Evolutionary conservation across 306 rosid species (phyloP), one percentile per base, ranked within the genome.

Genomic region (Quercus dentata): DNA sequence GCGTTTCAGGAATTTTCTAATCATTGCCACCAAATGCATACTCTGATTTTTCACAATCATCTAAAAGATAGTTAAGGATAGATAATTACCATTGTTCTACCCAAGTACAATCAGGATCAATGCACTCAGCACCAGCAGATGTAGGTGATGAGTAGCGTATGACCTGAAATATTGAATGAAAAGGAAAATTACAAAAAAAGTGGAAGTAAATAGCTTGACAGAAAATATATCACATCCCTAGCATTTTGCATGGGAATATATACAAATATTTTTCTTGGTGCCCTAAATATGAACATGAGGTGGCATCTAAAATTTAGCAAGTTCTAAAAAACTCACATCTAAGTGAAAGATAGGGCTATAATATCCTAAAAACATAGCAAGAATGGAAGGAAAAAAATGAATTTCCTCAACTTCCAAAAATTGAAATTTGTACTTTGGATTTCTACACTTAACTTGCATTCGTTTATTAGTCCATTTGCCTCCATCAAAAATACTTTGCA

Each of bases 51-150:
- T 44, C 56, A 35, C 25, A 20, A 44, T 27, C 12, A 44, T 5
- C 54, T 15, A 15, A 56, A 46, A 11, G 52, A 76, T 46, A 74
- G 55, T 9, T 27, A n/a, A 71, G 20, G 77, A 77, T 6, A 78
- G 55, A 73, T 70, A 73, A 55, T 80, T 85, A 96, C 99, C 99
- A 96, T 85, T 96, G 99, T 82, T 96, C 99, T 76, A 96, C 97
- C 99, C 98, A 96, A 5, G 91, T 86, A 87, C 99, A 96, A 65
- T 87, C 54, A 68, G 97, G 92, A 85, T 89, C 99, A 89, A 96
- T 89, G 90, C 98, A 96, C 85, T 86, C 97, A 19, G 99, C 99
- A 72, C 98, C 99, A 9, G 98, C 99, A 65, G 99, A 96, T 4
- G 89, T 90, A 81, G 91, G 97, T 2, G 99, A 93, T 0, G 98